Base-by-base conservation (phyloP, 129 eudicot species). In the Artemisia tridentata region DNA sequence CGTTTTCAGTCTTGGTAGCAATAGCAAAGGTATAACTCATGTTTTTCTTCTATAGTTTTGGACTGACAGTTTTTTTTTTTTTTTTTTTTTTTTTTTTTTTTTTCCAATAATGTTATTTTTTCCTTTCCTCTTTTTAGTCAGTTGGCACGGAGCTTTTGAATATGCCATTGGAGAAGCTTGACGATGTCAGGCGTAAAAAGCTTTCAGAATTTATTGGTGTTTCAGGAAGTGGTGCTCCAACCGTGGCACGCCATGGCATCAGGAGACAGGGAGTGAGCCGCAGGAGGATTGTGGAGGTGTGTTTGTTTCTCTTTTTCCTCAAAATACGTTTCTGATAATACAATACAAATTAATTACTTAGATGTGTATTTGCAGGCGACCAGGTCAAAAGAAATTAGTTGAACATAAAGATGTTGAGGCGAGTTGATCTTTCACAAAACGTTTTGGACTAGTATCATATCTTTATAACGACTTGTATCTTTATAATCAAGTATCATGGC, bases 331-430 rank as follows among this genome's bases (percentile, higher is more conserved):
- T n/a, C n/a, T n/a, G n/a, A n/a, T n/a, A n/a, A n/a, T n/a, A n/a
- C n/a, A n/a, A n/a, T n/a, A n/a, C n/a, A n/a, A n/a, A n/a, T n/a
- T n/a, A n/a, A n/a, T n/a, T n/a, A n/a, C n/a, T n/a, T n/a, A n/a
- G n/a, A n/a, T n/a, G n/a, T n/a, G n/a, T n/a, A n/a, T n/a, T n/a
- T n/a, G n/a, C n/a, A n/a, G n/a, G n/a, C n/a, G n/a, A n/a, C n/a
- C n/a, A n/a, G n/a, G n/a, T n/a, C n/a, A n/a, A n/a, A n/a, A n/a
- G n/a, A n/a, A n/a, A n/a, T n/a, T n/a, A n/a, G n/a, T n/a, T n/a
- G n/a, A n/a, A n/a, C n/a, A n/a, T n/a, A n/a, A n/a, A n/a, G 99
- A 95, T 81, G 89, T 90, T 73, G 99, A 90, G 99, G 97, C 84
- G 63, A 67, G 51, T 61, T 68, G 5, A 38, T 38, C 31, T 58